A percentile compares a stretch with the other conserved stretches of the same genome.
Conservation (phyloP, 805 yeast species). For the Lipomyces starkeyi region DNA sequence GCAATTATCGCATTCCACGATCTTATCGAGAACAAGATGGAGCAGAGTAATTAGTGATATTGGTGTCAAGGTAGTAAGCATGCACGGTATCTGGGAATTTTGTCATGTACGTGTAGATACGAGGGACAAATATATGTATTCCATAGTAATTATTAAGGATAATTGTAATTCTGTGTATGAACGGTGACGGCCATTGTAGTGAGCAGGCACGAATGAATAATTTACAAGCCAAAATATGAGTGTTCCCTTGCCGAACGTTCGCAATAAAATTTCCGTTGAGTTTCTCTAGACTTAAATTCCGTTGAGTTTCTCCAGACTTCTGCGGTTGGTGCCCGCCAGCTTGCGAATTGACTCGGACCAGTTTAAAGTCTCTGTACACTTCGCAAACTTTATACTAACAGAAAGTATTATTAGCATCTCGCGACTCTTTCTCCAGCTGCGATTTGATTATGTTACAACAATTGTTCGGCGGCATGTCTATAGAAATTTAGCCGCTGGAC, state of each 20-base stretch:
- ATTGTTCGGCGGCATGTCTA: background rate
- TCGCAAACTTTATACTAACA: background rate
- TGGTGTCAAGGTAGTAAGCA: background rate
- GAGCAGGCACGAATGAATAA: background rate
- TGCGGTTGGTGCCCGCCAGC: no score
- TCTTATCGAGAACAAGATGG: slow-evolving; percentile 92
- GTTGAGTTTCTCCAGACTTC: no score
- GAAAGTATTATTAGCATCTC: no score
- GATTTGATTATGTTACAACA: background rate
- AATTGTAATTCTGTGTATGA: background rate
- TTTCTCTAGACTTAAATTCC: no score
- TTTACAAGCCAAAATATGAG: background rate
- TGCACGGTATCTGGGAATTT: background rate
- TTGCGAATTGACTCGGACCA: no score
- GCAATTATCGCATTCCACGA: slow-evolving; percentile 97
- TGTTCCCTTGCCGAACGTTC: background rate
- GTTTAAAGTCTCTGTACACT: background rate
- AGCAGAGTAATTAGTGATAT: slow-evolving; percentile 41
- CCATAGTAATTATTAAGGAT: background rate
- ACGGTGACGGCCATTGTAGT: background rate
- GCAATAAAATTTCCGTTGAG: background rate
- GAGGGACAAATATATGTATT: background rate
- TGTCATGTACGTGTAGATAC: background rate
- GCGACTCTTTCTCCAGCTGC: no score
- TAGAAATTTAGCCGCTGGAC: background rate